A percentile compares a stretch with the other conserved stretches of the same genome.
phyloP scores from a whole-genome alignment of 1,284 basidiomycete species.

The Acaromyces ingoldii region DNA sequence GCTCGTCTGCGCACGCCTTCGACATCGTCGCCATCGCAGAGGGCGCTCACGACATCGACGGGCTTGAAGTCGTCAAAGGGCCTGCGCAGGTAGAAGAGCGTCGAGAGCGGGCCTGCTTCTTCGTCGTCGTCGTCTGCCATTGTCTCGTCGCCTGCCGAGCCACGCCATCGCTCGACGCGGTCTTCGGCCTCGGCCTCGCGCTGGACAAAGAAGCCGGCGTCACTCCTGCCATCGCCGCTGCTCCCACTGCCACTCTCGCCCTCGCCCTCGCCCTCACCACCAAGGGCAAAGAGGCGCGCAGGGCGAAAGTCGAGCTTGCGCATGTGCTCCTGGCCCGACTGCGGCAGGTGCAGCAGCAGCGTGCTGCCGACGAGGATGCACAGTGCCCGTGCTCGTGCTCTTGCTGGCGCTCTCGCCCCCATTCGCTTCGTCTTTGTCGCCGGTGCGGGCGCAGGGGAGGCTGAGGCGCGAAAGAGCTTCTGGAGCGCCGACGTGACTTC shows the following conservation, averaged over 20 bases:
- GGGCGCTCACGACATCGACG: slow-evolving; percentile 10
- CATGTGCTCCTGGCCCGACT: slow-evolving; percentile 26
- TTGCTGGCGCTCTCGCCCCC: too few relatives aligned
- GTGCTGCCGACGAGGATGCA: slow-evolving; percentile 38
- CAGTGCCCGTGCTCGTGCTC: too few relatives aligned
- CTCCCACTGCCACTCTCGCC: neutral
- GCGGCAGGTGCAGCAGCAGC: slow-evolving; percentile 31
- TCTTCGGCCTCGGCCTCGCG: slow-evolving; percentile 31
- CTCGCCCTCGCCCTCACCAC: slow-evolving; percentile 26
- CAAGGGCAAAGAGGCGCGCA: slow-evolving; percentile 13
- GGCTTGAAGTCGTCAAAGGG: slow-evolving; percentile 34
- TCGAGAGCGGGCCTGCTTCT: slow-evolving; percentile 16
- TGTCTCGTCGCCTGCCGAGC: neutral
- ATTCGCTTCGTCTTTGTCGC: neutral
- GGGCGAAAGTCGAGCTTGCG: slow-evolving; percentile 23
- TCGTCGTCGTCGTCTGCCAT: slow-evolving; percentile 7
- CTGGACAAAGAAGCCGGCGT: slow-evolving; percentile 32
- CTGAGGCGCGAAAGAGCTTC: too few relatives aligned
- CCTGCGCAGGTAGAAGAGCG: slow-evolving; percentile 36
- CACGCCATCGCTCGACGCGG: neutral
- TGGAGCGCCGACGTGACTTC: too few relatives aligned
- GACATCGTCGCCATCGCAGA: neutral
- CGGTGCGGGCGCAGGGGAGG: neutral
- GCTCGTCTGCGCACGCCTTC: neutral
- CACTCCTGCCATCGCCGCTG: slow-evolving; percentile 8